Evolutionary conservation across 306 rosid genomes (phyloP), one percentile per base, ranked within the genome.

Genomic region (Ziziphus jujuba): DNA sequence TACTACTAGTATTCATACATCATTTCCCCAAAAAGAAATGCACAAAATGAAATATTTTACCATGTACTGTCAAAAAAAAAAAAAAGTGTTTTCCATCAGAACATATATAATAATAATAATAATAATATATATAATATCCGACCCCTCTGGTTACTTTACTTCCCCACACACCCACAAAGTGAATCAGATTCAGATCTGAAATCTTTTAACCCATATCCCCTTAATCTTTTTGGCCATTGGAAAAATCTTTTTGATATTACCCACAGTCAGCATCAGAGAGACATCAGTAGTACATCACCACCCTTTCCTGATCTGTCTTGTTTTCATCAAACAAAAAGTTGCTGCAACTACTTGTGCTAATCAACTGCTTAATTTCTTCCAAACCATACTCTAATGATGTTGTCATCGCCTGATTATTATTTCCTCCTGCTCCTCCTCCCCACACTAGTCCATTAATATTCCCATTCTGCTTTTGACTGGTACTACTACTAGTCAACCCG

Each of bases 361-460:
- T 78, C 23, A 86, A 67, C 84, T 86, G 73, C 70, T 84, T 87
- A 62, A 92, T 85, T 69, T 89, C 98, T 38, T 92, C 85, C 19
- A 81, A 24, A 13, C 87, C 91, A 77, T 79, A 85, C 43, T 87
- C 90, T 63, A 82, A 72, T 75, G 82, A 73, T 59, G 73, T n/a
- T n/a, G n/a, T n/a, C n/a, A n/a, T n/a, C n/a, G n/a, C n/a, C n/a
- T n/a, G n/a, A n/a, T n/a, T n/a, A n/a, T n/a, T n/a, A n/a, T n/a
- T n/a, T n/a, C n/a, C 71, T 62, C 84, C 85, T 68, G 17, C 82
- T 89, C 87, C 68, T 47, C 51, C 36, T 65, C 61, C 66, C 77
- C 53, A 58, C 64, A 74, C 71, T 71, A 54, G n/a, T 38, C 79
- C 77, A n/a, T n/a, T n/a, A n/a, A n/a, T n/a, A 52, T 49, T 67